Base-by-base conservation (phyloP, 345 rosid genomes). In the Pistacia atlantica region DNA sequence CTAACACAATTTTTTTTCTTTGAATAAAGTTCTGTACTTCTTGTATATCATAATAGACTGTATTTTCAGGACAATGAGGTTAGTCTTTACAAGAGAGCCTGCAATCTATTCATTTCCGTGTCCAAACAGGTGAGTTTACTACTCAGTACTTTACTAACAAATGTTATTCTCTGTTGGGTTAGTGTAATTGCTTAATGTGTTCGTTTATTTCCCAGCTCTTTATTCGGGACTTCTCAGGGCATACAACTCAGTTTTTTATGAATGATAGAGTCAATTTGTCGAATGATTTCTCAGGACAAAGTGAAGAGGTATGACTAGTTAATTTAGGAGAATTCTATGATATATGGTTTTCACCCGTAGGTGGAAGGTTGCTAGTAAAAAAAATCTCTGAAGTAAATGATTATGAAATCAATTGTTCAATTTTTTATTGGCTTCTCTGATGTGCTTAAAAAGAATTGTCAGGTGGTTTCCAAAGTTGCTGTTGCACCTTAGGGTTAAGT, bases 201-300 rank as follows among this genome's bases (percentile, higher is more conserved):
- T 71, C 22, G 64, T 72, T 28, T 77, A 33, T 70, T 81, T 64
- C 72, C 52, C 95, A 91, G 95, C 72, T 89, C 55, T 86, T 75
- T 58, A 80, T 89, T 69, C 88, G 93, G 95, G 95, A 89, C 80
- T 89, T 88, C 67, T 88, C 93, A 17, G 89, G 89, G 80, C 85
- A 86, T 82, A 89, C 87, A 45, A 42, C 83, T 46, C 82, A 80
- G 46, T 80, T 87, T 75, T 70, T 87, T 10, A 31, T 71, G 63
- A 81, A 84, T 77, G 90, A 84, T 45, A 77, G 66, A 56, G 76
- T 71, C 31, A 67, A 77, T 72, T 59, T 71, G 22, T 78, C 71
- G 13, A 76, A 64, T 71, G 75, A 78, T 65, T 80, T 77, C 66
- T 65, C 78, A 60, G 82, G 78, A 52, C 85, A 81, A 69, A 81